Base-by-base conservation (phyloP, 2,329 filamentous ascomycete species). In the Alternaria ethzedia region DNA sequence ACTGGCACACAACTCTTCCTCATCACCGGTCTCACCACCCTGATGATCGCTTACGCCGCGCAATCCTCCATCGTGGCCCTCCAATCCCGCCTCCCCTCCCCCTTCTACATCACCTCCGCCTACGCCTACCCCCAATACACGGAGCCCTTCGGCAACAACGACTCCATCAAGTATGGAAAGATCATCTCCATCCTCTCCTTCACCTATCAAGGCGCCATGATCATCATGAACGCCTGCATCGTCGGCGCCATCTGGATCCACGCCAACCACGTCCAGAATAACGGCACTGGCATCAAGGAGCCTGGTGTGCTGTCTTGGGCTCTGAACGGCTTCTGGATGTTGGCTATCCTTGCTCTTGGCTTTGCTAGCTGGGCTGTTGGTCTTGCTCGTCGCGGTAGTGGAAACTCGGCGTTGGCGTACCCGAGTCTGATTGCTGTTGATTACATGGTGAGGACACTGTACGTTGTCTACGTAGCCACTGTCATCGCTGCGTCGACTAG, bases 181-280 rank as follows among this genome's bases (percentile, higher is more conserved):
- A 59, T 63, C 6, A 67, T 70, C 13, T 70, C 66, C 9, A 66
- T 70, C 28, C 59, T 70, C 0, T 70, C 68, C 3, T 70, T 69
- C 45, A 43, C 64, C 5, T 69, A 70, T 47, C 68, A 70, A 20
- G 58, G 60, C n/a, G 66, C 66, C 21, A 61, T 57, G n/a, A 70
- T 70, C 10, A 21, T 70, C 20, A 52, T 65, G 5, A 65, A 70
- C 26, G 49, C 68, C 3, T 54, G 51, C 58, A 69, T 70, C 7
- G 64, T 84, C 13, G 68, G 68, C 25, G 68, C 66, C 4, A 70
- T 70, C 41, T 70, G 68, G 68, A 67, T 70, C 47, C 54, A 64
- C 5, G 64, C 68, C 49, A 70, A 70, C 56, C 64, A 70, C 36
- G n/a, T 70, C 1, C 64, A 70, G 21, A 65, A 63, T 46, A 70